phyloP scores from a whole-genome alignment of 2,329 filamentous ascomycete genomes.

The Alternaria burnsii region DNA sequence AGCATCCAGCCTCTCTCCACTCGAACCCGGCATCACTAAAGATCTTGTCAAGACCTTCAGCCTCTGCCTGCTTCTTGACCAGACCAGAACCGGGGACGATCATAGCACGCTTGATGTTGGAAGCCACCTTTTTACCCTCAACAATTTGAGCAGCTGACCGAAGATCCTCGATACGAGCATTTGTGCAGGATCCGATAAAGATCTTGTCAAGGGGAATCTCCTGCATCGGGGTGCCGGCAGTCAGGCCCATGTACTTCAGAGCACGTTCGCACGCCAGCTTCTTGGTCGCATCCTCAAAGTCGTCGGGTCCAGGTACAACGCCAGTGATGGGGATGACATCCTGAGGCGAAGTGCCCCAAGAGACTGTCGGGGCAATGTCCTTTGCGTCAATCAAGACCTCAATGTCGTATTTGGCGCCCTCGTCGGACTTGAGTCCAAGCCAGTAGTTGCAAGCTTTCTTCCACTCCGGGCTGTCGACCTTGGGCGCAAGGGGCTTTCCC shows the following conservation, averaged over 20 bases:
- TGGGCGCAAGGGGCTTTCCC: constrained; percentile 86
- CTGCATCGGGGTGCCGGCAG: constrained; percentile 85
- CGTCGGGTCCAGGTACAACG: constrained; percentile 87
- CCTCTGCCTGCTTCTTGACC: constrained; percentile 89
- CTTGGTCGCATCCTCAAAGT: constrained; percentile 81
- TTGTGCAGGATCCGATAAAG: constrained; percentile 98
- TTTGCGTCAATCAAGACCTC: constrained; percentile 90
- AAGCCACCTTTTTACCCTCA: constrained; percentile 83
- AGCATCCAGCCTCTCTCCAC: constrained; percentile 98
- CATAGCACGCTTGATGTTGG: constrained; percentile 93
- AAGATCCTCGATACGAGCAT: constrained; percentile 95
- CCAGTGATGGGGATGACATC: constrained; percentile 95
- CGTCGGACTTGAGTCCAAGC: constrained; percentile 83
- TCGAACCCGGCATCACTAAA: constrained; percentile 93
- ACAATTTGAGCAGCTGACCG: constrained; percentile 86
- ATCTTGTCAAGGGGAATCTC: constrained; percentile 95
- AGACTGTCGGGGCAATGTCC: constrained; percentile 91
- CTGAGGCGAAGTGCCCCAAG: constrained; percentile 97
- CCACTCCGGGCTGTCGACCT: constrained; percentile 86
- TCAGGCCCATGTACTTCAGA: constrained; percentile 96
- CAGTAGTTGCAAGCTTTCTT: constrained; percentile 88
- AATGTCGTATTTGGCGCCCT: constrained; percentile 87
- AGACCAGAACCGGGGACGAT: constrained; percentile 95
- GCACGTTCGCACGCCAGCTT: constrained; percentile 81
- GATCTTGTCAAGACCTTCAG: constrained; percentile 91